These are phyloP conservation scores for Phialemonium atrogriseum DNA, from an alignment of 2,329 filamentous ascomycete species.

Conservation along the genomic window DNA sequence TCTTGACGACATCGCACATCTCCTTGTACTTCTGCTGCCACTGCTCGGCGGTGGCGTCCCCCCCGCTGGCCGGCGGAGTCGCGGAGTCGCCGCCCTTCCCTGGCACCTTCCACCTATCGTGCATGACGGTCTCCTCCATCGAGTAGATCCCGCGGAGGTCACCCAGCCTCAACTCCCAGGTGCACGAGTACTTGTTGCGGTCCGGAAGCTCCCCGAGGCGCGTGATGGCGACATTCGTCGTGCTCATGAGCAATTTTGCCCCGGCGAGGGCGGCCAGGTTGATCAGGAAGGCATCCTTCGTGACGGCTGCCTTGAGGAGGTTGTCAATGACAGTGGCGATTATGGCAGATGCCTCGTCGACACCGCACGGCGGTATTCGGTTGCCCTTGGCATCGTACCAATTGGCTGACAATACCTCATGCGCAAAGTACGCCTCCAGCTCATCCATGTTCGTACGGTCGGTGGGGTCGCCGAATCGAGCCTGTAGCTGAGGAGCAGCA, in stretches of 20 bases:
- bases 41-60: slow-evolving; percentile 16
- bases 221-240: slow-evolving; percentile 29
- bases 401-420: slow-evolving; percentile 37
- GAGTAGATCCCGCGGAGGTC: slow-evolving; percentile 42
- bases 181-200: slow-evolving; percentile 38
- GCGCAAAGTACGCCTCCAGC: slow-evolving; percentile 47
- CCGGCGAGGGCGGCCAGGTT: slow-evolving; percentile 51
- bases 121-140: slow-evolving; percentile 40
- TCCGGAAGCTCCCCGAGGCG: slow-evolving; percentile 33
- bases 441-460: slow-evolving; percentile 48
- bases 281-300: slow-evolving; percentile 48
- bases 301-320: slow-evolving; percentile 40
- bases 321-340: slow-evolving; percentile 44
- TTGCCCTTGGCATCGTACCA: slow-evolving; percentile 44
- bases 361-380: slow-evolving; percentile 29
- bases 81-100: slow-evolving; percentile 8
- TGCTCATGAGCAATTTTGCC: slow-evolving; percentile 39
- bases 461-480: not conserved
- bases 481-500: too few species aligned
- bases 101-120: slow-evolving; percentile 30
- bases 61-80: too few species aligned
- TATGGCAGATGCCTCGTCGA: slow-evolving; percentile 48
- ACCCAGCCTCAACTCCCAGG: slow-evolving; percentile 50
- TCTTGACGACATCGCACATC: slow-evolving; percentile 50
- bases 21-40: slow-evolving; percentile 48